Evolutionary conservation across 192 early-diverging fungal genomes (phyloP), one percentile per base, ranked within the genome.

Genomic region (Umbelopsis isabellina): DNA sequence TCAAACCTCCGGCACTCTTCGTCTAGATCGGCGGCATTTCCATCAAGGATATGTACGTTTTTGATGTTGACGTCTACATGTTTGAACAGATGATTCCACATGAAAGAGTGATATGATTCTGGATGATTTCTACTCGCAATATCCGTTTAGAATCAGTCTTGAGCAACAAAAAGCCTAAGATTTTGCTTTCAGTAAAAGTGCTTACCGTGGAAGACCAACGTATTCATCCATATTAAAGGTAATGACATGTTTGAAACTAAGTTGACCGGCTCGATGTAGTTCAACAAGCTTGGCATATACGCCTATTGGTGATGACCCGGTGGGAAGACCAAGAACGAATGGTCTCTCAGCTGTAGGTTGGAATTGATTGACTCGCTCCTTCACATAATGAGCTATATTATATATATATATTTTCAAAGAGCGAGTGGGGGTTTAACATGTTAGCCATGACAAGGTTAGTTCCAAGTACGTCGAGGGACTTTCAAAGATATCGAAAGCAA

Each of bases 211-310:
- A 50, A 95, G 78, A 65, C 91, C 89, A 50, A 92, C 91, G 74
- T 93, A 93, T 85, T 93, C 90, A 75, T 95, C 93, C 92, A 93
- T 95, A 80, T 93, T 93, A 81, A 93, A 94, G 20, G 90, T 90
- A 48, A 94, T 87, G 10, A 94, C 91, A 65, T 94, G 72, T 74
- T 91, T 86, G 82, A 94, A 94, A 33, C 90, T 90, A 49, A 94
- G 74, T 49, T 84, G 82, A 41, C 90, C 91, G 15, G 83, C 81
- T 49, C 84, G 80, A 83, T 89, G 83, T 81, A 88, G 85, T 71
- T 88, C 78, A 41, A 94, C 93, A 44, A 94, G 81, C 49, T 88
- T 87, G 80, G 88, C 89, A 82, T 93, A 94, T 23, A 91, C 87
- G 52, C 89, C 90, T 58, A 93, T 81, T 12, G 92, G 93, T 4